Evolutionary conservation across 139 green algal species (phyloP).

Genomic region (Asterochloris sp.): DNA sequence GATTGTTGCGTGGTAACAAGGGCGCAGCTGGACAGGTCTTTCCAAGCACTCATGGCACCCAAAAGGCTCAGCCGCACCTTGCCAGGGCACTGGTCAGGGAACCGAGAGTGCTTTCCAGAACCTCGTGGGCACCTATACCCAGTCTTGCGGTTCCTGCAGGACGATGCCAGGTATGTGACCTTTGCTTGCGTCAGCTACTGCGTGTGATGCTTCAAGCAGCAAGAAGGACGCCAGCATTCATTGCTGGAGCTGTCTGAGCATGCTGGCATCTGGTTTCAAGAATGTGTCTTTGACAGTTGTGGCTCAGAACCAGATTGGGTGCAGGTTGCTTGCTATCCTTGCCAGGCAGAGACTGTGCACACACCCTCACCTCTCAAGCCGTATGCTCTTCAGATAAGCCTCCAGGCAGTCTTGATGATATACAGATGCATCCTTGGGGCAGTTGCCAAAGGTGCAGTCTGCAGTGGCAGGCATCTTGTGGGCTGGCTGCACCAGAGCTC

Average conservation of each 20-base stretch:
- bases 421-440: conserved; percentile 38
- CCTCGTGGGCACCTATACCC: conserved; percentile 87
- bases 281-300: no score
- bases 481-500: not conserved
- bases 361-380: conserved; percentile 57
- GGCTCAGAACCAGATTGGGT: no score
- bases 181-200: not conserved
- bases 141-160: conserved; percentile 81
- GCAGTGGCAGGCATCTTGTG: not conserved
- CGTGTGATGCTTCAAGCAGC: not conserved
- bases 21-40: not conserved
- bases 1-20: not conserved
- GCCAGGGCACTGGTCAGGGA: conserved; percentile 59
- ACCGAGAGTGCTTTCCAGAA: conserved; percentile 66
- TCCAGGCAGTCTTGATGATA: conserved; percentile 91
- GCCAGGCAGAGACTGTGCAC: not conserved
- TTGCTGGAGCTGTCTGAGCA: no score
- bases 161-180: not conserved
- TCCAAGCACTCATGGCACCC: not conserved
- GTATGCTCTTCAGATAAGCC: conserved; percentile 70
- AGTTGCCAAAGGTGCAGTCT: conserved; percentile 74
- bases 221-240: not conserved
- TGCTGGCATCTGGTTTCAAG: no score
- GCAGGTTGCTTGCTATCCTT: no score
- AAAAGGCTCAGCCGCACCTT: conserved; percentile 48